These are phyloP conservation scores for Nothophaeocryptopus gaeumannii DNA, from an alignment of 2,329 filamentous ascomycete genomes.

Conservation along the genomic window DNA sequence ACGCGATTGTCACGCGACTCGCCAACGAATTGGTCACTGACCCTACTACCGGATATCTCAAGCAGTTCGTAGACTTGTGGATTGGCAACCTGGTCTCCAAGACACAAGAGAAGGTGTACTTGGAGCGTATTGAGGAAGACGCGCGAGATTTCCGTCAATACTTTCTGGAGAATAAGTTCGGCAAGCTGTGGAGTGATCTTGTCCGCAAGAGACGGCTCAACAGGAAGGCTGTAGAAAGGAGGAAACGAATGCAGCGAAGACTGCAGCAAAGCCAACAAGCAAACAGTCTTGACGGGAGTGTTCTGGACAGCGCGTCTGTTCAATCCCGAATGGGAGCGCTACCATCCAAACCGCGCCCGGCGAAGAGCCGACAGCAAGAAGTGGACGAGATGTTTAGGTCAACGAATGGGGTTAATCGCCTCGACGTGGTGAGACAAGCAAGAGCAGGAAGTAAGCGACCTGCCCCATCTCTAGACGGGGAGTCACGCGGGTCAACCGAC, in stretches of 20 bases:
- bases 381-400: conserved; percentile 26
- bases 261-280: conserved; percentile 21
- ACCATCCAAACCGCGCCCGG: background rate
- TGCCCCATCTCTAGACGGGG: conserved; percentile 22
- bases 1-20: conserved; percentile 32
- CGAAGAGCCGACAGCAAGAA: conserved; percentile 3
- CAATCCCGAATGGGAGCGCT: conserved; percentile 11
- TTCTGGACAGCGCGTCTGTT: conserved; percentile 15
- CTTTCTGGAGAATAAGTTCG: conserved; percentile 38
- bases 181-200: conserved; percentile 37
- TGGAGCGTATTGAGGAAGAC: conserved; percentile 30
- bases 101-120: conserved; percentile 33
- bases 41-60: conserved; percentile 40
- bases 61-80: conserved; percentile 45
- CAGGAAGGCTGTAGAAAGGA: conserved; percentile 10
- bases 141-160: conserved; percentile 33
- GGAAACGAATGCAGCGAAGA: conserved; percentile 31
- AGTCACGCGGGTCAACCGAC: conserved; percentile 7
- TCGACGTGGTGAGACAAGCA: conserved; percentile 15
- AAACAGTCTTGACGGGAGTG: conserved; percentile 3
- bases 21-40: conserved; percentile 40
- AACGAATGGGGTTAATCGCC: conserved; percentile 15
- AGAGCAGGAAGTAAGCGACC: conserved; percentile 28
- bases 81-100: conserved; percentile 34
- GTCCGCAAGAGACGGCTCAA: conserved; percentile 6